Conservation (phyloP, 352 stramenopile species). For the Globisporangium rhizosaccharum region DNA sequence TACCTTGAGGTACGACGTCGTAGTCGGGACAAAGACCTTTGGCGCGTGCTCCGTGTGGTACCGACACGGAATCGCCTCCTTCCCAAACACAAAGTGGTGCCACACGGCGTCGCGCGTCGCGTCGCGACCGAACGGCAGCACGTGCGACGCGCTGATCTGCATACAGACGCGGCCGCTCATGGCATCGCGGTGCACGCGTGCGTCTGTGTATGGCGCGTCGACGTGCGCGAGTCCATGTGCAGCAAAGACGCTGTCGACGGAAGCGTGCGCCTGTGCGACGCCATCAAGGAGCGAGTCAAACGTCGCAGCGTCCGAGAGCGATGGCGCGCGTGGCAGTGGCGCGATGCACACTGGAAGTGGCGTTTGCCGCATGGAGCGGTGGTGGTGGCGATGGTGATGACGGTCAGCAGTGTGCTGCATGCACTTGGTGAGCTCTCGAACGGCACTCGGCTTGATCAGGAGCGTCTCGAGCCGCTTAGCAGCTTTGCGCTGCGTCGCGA, state of each 20-base stretch:
- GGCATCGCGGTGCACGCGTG: slow-evolving; percentile 15
- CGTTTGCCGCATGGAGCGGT: too few species aligned
- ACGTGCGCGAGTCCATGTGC: slow-evolving; percentile 15
- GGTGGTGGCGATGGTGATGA: not conserved
- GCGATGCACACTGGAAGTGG: not conserved
- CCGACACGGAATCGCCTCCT: slow-evolving; percentile 18
- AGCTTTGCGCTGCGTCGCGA: slow-evolving; percentile 43
- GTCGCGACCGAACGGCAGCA: slow-evolving; percentile 24
- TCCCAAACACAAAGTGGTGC: slow-evolving; percentile 29
- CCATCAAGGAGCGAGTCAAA: slow-evolving; percentile 21
- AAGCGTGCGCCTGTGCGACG: slow-evolving; percentile 18
- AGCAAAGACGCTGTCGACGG: slow-evolving; percentile 21
- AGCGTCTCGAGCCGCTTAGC: slow-evolving; percentile 33
- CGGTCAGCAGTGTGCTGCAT: not conserved
- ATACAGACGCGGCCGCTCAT: slow-evolving; percentile 20
- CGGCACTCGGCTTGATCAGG: slow-evolving; percentile 28
- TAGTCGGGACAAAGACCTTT: slow-evolving; percentile 12
- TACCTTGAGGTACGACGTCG: slow-evolving; percentile 10
- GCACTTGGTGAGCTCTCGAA: slow-evolving; percentile 1
- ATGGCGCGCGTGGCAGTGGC: not conserved
- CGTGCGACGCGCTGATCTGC: slow-evolving; percentile 25
- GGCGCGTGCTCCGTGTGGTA: slow-evolving; percentile 29
- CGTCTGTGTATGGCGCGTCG: slow-evolving; percentile 19
- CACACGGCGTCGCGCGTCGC: slow-evolving; percentile 28
- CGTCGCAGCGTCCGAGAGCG: not conserved